Base-by-base conservation (phyloP, 2,329 filamentous ascomycete species). In the Hirsutella rhossiliensis region DNA sequence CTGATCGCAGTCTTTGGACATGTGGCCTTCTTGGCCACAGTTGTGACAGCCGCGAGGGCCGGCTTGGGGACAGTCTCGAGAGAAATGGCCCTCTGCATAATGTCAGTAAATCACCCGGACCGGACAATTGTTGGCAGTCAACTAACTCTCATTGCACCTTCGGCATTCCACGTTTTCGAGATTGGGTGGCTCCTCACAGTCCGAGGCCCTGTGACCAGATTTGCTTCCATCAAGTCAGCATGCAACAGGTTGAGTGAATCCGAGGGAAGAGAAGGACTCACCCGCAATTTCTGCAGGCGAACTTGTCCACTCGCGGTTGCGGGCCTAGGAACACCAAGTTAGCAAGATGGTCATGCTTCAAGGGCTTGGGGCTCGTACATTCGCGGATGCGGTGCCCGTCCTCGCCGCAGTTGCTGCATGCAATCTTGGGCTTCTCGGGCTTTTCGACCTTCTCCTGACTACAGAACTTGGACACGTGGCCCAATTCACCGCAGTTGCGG, bases 221-320 rank as follows among this genome's bases (percentile, higher is more conserved):
- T 77, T 60, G 8, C 71, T 69, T 40, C 44, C 11, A 27, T 9
- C 0, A 30, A 19, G 37, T 54, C 39, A 50, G 47, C 38, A 36
- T 18, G n/a, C 11, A n/a, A 17, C 40, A 20, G 28, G 20, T 12
- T 11, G n/a, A 19, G 8, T 32, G 3, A 23, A 34, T 2, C 18
- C 12, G 23, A 12, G 5, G 12, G 27, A 19, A 34, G 1, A 2
- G 7, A 13, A 30, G 23, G 19, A 58, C 61, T 47, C 51, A 71
- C 68, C 73, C 75, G 65, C 81, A 85, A 57, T 85, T 85, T 57
- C 73, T 76, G 72, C 82, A 85, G 8, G 76, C 78, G 50, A 73
- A 80, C 45, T 69, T 78, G 64, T 83, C 76, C 28, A 76, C 62
- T 41, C 82, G 76, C 20, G 76, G 74, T n/a, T 67, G 61, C 4